Percentiles rank a stretch among this genome's conserved stretches.
These are phyloP conservation scores for Aaosphaeria pasadenensis DNA, from an alignment of 2,329 filamentous ascomycete genomes.

Conservation along the genomic window DNA sequence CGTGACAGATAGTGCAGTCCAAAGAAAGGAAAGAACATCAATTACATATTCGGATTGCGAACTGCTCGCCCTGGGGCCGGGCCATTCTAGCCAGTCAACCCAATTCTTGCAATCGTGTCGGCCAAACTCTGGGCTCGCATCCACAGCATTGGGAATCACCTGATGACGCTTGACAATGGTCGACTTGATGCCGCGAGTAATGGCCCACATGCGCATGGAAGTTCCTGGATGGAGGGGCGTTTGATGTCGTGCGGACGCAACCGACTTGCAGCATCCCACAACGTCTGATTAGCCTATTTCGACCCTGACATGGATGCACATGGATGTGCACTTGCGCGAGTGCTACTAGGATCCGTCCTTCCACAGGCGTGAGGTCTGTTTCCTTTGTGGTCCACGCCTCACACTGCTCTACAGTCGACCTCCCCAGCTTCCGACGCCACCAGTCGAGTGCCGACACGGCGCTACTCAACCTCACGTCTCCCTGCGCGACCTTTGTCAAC, in stretches of 20 bases:
- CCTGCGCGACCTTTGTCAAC: too few species aligned
- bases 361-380: not conserved
- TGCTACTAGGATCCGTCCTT: not conserved
- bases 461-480: not conserved
- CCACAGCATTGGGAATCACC: not conserved
- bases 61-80: too few species aligned
- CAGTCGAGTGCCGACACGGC: not conserved
- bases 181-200: constrained; percentile 7
- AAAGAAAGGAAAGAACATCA: too few species aligned
- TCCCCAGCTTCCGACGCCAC: not conserved
- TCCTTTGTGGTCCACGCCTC: not conserved
- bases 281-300: constrained; percentile 37
- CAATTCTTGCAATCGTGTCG: not conserved
- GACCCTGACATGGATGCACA: constrained; percentile 27
- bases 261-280: constrained; percentile 11
- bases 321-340: not conserved
- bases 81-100: not conserved
- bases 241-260: constrained; percentile 20
- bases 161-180: not conserved
- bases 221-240: constrained; percentile 2
- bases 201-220: constrained; percentile 2
- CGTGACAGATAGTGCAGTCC: too few species aligned
- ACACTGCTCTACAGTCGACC: not conserved
- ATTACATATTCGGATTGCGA: too few species aligned
- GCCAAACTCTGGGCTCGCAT: not conserved